Evolutionary conservation across 2,329 filamentous ascomycete genomes (phyloP).

Genomic region (Claviceps pusilla): DNA sequence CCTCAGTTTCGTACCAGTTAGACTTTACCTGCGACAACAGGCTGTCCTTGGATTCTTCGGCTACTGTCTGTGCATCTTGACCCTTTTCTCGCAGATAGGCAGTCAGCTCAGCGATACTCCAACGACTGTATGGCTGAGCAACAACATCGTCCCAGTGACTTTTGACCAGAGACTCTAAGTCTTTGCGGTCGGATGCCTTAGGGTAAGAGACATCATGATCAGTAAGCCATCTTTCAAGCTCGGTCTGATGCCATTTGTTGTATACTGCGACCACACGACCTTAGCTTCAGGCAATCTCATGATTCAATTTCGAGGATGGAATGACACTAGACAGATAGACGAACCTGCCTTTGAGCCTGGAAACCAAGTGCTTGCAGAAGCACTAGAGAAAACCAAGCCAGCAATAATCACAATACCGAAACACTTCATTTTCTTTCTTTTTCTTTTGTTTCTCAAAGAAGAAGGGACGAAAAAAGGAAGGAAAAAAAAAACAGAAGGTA

Average conservation of each 20-base stretch:
- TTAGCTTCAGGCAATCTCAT: not conserved
- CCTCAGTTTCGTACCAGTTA: conserved; percentile 66
- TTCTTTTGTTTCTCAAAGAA: not conserved
- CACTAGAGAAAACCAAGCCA: conserved; percentile 55
- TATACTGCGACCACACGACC: conserved; percentile 45
- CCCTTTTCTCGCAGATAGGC: conserved; percentile 58
- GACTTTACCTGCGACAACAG: conserved; percentile 54
- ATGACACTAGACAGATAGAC: conserved; percentile 14
- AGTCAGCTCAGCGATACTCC: conserved; percentile 55
- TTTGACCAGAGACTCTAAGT: conserved; percentile 81
- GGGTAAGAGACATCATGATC: conserved; percentile 87
- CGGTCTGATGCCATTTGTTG: conserved; percentile 97
- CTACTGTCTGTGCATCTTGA: conserved; percentile 49
- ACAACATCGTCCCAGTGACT: conserved; percentile 76
- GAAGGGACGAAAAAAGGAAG: not conserved
- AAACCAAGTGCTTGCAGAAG: conserved; percentile 69
- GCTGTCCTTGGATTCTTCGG: conserved; percentile 53
- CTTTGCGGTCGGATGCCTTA: conserved; percentile 78
- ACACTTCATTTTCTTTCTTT: conserved; percentile 55
- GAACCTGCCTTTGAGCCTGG: conserved; percentile 58
- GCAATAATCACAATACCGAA: conserved; percentile 54
- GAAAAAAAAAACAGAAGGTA: too few species aligned
- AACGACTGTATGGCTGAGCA: conserved; percentile 58
- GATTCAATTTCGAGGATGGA: too few species aligned
- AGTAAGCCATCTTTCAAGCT: conserved; percentile 91